phyloP scores from a whole-genome alignment of 805 yeast species.

The Yamadazyma kitorensis region DNA sequence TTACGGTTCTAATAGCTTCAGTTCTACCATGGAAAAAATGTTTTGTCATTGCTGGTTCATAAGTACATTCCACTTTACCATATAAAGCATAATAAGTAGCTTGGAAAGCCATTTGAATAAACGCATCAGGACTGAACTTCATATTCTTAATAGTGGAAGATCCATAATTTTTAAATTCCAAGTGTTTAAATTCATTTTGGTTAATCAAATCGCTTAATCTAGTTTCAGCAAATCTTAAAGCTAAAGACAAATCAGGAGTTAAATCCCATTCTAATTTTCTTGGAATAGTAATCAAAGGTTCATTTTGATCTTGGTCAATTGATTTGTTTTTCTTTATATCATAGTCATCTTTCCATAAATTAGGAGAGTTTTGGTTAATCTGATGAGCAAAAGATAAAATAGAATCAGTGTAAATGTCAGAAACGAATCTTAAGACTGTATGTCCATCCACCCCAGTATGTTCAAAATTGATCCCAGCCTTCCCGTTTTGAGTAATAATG shows the following conservation, averaged over 20 bases:
- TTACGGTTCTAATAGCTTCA: conserved; percentile 85
- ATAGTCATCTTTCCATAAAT: conserved; percentile 51
- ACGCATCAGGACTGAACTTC: conserved; percentile 93
- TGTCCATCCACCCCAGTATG: conserved; percentile 97
- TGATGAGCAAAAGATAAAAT: conserved; percentile 81
- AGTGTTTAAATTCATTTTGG: conserved; percentile 81
- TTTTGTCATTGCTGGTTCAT: conserved; percentile 97
- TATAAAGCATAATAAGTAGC: conserved; percentile 88
- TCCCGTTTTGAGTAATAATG: conserved; percentile 82
- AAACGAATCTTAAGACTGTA: conserved; percentile 82
- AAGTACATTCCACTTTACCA: conserved; percentile 90
- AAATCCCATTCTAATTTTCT: conserved; percentile 86
- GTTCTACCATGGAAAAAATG: conserved; percentile 85
- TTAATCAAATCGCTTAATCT: conserved; percentile 81
- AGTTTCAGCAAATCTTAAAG: conserved; percentile 88
- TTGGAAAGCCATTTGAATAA: conserved; percentile 90
- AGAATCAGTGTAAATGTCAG: conserved; percentile 89
- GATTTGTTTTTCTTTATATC: conserved; percentile 21
- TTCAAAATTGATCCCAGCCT: conserved; percentile 91
- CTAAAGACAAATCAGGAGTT: conserved; percentile 69
- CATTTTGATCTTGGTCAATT: conserved; percentile 20
- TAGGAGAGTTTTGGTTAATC: conserved; percentile 73
- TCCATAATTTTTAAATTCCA: conserved; percentile 74
- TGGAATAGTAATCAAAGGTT: conserved; percentile 58
- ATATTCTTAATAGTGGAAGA: conserved; percentile 74